Base-by-base conservation (phyloP, 352 stramenopile genomes). In the Pythium utonaiense region DNA sequence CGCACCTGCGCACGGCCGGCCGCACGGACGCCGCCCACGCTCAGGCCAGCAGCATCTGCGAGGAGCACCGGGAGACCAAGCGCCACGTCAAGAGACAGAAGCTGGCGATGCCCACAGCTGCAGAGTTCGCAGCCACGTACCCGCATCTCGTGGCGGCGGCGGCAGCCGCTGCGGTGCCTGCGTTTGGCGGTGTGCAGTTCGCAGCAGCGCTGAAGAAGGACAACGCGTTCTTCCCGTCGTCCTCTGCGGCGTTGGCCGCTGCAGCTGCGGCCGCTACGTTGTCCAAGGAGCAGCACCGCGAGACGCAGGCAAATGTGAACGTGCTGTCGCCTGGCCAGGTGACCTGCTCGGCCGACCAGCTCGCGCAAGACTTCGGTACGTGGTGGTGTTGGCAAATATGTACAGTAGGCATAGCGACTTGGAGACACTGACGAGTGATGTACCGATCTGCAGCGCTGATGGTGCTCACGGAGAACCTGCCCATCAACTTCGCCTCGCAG, bases 61-160 rank as follows among this genome's bases (percentile, higher is more conserved):
- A 93, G 50, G 80, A 93, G 51, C 77, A 93, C 53, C 81, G 83
- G 52, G 81, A 93, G 69, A 84, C 64, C 59, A 93, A 93, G 67
- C 83, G 83, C 49, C 71, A 77, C n/a, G 38, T 84, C 30, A 93
- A 93, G 70, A 75, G 81, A 14, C 83, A 90, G 60, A 93, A 91
- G 66, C 52, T 71, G 57, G 60, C 60, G 16, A 62, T 87, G 53
- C 70, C 78, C 13, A 65, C 81, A 12, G 73, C 84, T 50, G 69
- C 68, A 6, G 81, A 91, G 52, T 78, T 87, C 42, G 70, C 64
- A 3, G 73, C 59, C 16, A 71, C 70, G 51, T 88, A 85, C 33
- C 60, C 75, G 45, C 65, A 78, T 14, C 48, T 79, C 13, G 66
- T 88, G 17, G 78, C 71, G 0, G 75, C 71, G 0, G 75, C 78